phyloP scores from a whole-genome alignment of 2,329 filamentous ascomycete genomes.

The Clathrospora elynae region DNA sequence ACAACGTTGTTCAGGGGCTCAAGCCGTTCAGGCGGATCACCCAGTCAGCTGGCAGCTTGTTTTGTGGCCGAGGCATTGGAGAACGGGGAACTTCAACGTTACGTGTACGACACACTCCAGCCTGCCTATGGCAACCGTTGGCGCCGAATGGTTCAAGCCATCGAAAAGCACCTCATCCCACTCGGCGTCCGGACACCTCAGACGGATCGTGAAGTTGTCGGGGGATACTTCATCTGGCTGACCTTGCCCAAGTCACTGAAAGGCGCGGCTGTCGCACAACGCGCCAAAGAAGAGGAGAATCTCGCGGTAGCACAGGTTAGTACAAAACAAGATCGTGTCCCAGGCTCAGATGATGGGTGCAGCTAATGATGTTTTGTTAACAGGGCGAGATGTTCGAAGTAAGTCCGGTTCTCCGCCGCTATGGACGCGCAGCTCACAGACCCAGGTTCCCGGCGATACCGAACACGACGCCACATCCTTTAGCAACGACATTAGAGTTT shows the following conservation, averaged over 20 bases:
- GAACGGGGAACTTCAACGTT: conserved; percentile 57
- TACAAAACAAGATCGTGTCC: conserved; percentile 7
- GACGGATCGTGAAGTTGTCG: conserved; percentile 60
- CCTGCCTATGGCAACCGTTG: conserved; percentile 63
- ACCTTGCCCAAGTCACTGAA: conserved; percentile 62
- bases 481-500: conserved; percentile 53
- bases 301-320: conserved; percentile 65
- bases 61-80: conserved; percentile 61
- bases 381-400: conserved; percentile 71
- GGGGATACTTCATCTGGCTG: conserved; percentile 88
- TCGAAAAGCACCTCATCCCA: conserved; percentile 65
- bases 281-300: conserved; percentile 66
- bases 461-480: conserved; percentile 58
- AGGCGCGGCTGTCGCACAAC: conserved; percentile 61
- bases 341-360: conserved; percentile 10
- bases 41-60: conserved; percentile 63
- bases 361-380: conserved; percentile 23
- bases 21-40: conserved; percentile 63
- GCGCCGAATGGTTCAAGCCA: conserved; percentile 61
- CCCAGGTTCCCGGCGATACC: conserved; percentile 53
- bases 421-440: conserved; percentile 16
- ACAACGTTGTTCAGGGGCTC: conserved; percentile 55
- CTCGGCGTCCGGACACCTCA: conserved; percentile 62
- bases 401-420: conserved; percentile 50
- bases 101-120: conserved; percentile 60